Percentiles rank a stretch among this genome's conserved stretches.
These are phyloP conservation scores for Sporobolomyces roseus DNA, from an alignment of 768 basidiomycete genomes.

Conservation along the genomic window DNA sequence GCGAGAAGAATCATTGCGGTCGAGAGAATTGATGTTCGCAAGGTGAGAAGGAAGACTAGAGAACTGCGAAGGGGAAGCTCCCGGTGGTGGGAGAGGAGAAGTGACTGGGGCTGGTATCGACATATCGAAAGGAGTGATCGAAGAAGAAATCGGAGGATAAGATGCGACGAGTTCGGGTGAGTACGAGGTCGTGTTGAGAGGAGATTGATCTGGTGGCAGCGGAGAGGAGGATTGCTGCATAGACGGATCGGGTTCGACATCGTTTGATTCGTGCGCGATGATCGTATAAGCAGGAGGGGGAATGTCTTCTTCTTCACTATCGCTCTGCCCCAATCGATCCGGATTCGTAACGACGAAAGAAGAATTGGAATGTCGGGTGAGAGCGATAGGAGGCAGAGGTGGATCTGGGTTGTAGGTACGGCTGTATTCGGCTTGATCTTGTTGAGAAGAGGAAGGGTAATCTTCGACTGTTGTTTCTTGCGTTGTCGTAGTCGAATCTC, in stretches of 20 bases:
- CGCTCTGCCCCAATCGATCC: not conserved
- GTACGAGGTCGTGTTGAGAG: too few relatives aligned
- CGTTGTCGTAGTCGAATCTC: not conserved
- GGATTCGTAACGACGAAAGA: not conserved
- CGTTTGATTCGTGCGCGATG: not conserved
- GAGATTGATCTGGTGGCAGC: too few relatives aligned
- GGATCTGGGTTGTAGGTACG: too few relatives aligned
- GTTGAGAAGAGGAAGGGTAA: too few relatives aligned
- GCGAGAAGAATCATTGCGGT: too few relatives aligned
- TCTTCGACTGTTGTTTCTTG: not conserved
- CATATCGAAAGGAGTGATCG: not conserved
- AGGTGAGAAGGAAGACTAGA: not conserved
- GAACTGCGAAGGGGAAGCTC: not conserved
- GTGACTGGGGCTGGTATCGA: not conserved
- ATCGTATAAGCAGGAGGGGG: conserved; percentile 19
- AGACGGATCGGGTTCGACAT: too few relatives aligned
- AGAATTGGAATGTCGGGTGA: not conserved
- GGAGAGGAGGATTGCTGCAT: too few relatives aligned
- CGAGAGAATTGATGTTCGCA: too few relatives aligned
- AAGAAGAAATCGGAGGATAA: conserved; percentile 11
- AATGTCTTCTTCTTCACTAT: not conserved
- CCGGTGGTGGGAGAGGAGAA: not conserved
- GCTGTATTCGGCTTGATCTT: too few relatives aligned
- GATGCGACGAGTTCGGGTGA: too few relatives aligned
- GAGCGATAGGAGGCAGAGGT: not conserved